phyloP scores from a whole-genome alignment of 2,329 filamentous ascomycete species.

The Xylariaceae sp. region DNA sequence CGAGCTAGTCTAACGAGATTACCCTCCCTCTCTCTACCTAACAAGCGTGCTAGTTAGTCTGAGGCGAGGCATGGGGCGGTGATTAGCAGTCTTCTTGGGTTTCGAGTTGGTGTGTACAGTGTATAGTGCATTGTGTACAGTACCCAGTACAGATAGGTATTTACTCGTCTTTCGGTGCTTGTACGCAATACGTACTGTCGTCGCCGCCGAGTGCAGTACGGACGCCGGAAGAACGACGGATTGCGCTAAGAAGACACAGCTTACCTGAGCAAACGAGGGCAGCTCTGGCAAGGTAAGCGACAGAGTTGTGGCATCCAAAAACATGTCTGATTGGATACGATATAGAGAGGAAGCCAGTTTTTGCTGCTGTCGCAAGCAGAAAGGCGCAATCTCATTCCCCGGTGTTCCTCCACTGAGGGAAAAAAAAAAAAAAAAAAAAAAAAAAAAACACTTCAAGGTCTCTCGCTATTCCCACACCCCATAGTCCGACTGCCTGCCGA shows the following conservation, averaged over 20 bases:
- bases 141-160: too few species aligned
- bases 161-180: too few species aligned
- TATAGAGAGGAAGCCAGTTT: not conserved
- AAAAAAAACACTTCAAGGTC: too few species aligned
- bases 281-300: not conserved
- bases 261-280: not conserved
- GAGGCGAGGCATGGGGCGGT: constrained; percentile 3
- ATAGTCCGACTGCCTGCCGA: too few species aligned
- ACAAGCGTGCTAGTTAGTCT: constrained; percentile 4
- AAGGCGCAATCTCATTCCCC: not conserved
- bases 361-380: constrained; percentile 2
- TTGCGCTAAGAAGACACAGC: constrained; percentile 4
- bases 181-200: too few species aligned
- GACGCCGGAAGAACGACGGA: not conserved
- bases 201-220: too few species aligned
- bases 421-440: too few species aligned
- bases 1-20: constrained; percentile 16
- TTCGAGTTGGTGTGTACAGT: too few species aligned
- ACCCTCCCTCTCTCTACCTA: constrained; percentile 15
- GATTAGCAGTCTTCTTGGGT: too few species aligned
- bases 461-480: constrained; percentile 10
- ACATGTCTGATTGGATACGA: constrained; percentile 6
- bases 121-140: too few species aligned
- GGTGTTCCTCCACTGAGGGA: too few species aligned
- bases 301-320: not conserved